Base-by-base conservation (phyloP, 2,329 filamentous ascomycete species). In the Alternaria sp. region DNA sequence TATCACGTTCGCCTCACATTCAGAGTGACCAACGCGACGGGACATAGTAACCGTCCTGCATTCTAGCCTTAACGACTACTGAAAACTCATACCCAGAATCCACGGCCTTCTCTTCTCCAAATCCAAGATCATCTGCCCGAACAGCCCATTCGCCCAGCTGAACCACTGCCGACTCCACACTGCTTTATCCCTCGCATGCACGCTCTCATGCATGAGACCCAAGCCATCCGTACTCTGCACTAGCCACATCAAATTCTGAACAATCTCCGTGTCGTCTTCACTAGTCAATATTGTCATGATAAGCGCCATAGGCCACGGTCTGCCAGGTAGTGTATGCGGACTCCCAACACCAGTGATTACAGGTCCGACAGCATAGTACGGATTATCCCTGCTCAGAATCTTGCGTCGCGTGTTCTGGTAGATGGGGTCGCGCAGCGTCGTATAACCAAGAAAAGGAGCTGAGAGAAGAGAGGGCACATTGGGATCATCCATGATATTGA, bases 401-500 rank as follows among this genome's bases (percentile, higher is more conserved):
- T 81, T 75, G 5, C 67, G 62, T 9, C 83, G 78, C 0, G 83
- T 85, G 56, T 78, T 79, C 30, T 76, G 75, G 57, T 85, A 84
- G 16, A 82, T 71, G 1, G 67, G 54, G 57, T 84, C 80, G 34
- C 41, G 36, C 4, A 61, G 51, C 5, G 79, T 68, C 0, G 81
- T 65, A 61, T 88, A 91, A 7, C 86, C 85, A 32, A 90, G 78
- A 63, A 89, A 87, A 0, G 89, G 88, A 12, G 88, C 84, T 0
- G 87, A 86, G 20, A 91, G 81, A 1, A 91, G 81, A 16, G 86
- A 89, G 0, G 89, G 89, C 42, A 91, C 84, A 64, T 91, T 91
- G 9, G 89, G 88, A 57, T 91, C 89, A 69, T 91, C 89, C 89
- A 91, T 91, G 18, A 89, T 78, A 64, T 87, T 89, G 46, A 77